Conservation (phyloP, 805 yeast genomes). For the Cyberlindnera veronae region DNA sequence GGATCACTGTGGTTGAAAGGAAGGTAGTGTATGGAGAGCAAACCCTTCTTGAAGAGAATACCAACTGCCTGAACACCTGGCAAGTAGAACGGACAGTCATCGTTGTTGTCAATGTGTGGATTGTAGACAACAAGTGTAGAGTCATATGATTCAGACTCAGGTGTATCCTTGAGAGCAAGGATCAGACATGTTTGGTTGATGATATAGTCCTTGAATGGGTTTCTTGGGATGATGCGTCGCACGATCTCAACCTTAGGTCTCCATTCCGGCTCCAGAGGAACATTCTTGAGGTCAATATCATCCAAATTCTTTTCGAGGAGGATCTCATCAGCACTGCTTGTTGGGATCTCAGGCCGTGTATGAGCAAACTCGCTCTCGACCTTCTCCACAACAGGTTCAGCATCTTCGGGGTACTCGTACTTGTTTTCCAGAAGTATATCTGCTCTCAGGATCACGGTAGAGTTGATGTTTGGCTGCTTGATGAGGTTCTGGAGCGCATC, state of each 20-base stretch:
- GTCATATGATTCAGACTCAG: slow-evolving; percentile 25
- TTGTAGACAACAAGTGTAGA: slow-evolving; percentile 64
- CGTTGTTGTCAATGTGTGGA: slow-evolving; percentile 63
- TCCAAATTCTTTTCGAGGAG: slow-evolving; percentile 33
- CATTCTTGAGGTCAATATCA: slow-evolving; percentile 39
- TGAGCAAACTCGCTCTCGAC: slow-evolving; percentile 26
- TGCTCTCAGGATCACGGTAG: slow-evolving; percentile 86
- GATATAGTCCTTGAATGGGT: slow-evolving; percentile 78
- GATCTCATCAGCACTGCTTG: slow-evolving; percentile 21
- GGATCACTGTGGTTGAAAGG: slow-evolving; percentile 45
- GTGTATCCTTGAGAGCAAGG: slow-evolving; percentile 31
- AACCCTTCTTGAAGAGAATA: slow-evolving; percentile 43
- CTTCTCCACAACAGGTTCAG: slow-evolving; percentile 21
- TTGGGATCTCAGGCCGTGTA: slow-evolving; percentile 33
- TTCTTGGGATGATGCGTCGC: slow-evolving; percentile 88
- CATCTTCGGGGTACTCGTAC: slow-evolving; percentile 33
- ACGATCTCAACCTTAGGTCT: slow-evolving; percentile 51
- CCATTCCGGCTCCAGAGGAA: slow-evolving; percentile 25
- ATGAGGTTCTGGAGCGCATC: slow-evolving; percentile 77
- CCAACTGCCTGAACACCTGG: slow-evolving; percentile 84
- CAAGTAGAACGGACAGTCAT: slow-evolving; percentile 80
- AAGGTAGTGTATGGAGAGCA: slow-evolving; percentile 69
- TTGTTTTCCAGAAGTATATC: slow-evolving; percentile 61
- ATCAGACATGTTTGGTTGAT: slow-evolving; percentile 81
- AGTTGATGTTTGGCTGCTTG: slow-evolving; percentile 83